Conservation (phyloP, 1,139 yeast species). For the Yueomyces sp. region DNA sequence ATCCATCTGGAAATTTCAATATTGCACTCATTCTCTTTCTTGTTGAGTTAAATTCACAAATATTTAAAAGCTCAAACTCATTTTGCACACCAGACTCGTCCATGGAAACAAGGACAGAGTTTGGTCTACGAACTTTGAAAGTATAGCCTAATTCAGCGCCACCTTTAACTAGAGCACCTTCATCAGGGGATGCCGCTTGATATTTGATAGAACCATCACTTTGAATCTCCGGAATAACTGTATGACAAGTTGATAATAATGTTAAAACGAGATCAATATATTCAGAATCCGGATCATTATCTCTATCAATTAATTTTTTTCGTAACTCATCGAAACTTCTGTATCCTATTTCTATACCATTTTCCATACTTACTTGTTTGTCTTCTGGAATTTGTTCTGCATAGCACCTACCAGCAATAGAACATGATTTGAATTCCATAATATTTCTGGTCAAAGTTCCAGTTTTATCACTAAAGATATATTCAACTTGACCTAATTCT, state of each 20-base stretch:
- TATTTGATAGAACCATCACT: constrained; percentile 59
- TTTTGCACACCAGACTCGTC: constrained; percentile 31
- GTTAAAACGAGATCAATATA: constrained; percentile 76
- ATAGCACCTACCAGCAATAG: constrained; percentile 87
- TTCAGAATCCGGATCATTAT: constrained; percentile 38
- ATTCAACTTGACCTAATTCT: constrained; percentile 91
- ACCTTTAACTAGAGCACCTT: constrained; percentile 96
- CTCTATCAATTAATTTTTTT: constrained; percentile 33
- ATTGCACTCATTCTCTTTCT: constrained; percentile 97
- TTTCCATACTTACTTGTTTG: constrained; percentile 53
- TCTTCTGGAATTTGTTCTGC: constrained; percentile 89
- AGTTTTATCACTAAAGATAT: constrained; percentile 90
- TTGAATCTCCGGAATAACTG: constrained; percentile 84
- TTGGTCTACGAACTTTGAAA: constrained; percentile 78
- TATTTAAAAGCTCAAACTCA: constrained; percentile 68
- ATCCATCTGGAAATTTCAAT: constrained; percentile 88
- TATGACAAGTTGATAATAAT: constrained; percentile 84
- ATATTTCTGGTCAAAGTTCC: constrained; percentile 91
- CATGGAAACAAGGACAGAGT: constrained; percentile 56
- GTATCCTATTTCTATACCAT: constrained; percentile 74
- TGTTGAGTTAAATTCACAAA: constrained; percentile 94
- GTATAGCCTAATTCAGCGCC: constrained; percentile 82
- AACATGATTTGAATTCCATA: constrained; percentile 92
- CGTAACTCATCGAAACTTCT: constrained; percentile 59
- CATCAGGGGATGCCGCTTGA: constrained; percentile 99